These are phyloP conservation scores for Phytophthora pistaciae DNA, from an alignment of 352 stramenopile genomes.

Conservation along the genomic window DNA sequence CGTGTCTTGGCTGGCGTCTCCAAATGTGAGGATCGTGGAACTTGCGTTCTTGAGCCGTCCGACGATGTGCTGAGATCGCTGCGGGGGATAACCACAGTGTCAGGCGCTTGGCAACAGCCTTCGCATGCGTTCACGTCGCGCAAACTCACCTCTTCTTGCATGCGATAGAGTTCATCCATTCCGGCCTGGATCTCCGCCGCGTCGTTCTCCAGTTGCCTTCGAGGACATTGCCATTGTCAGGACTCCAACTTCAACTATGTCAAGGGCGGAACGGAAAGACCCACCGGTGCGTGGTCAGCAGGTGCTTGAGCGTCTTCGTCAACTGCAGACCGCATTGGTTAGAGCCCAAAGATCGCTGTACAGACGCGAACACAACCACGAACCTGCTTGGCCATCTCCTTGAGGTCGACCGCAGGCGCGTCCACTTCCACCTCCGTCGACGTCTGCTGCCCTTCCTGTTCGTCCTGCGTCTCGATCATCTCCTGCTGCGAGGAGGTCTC, in stretches of 20 bases:
- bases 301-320: conserved; percentile 42
- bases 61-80: conserved; percentile 54
- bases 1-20: conserved; percentile 31
- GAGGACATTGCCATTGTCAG: conserved; percentile 2
- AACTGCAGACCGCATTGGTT: conserved; percentile 6
- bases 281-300: conserved; percentile 43
- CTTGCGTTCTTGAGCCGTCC: conserved; percentile 58
- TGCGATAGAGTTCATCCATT: conserved; percentile 62
- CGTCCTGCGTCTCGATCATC: conserved; percentile 25
- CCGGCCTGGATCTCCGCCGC: conserved; percentile 63
- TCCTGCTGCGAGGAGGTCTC: conserved; percentile 7
- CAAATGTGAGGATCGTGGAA: conserved; percentile 66
- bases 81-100: conserved; percentile 6
- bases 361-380: neutral
- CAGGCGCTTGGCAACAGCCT: neutral
- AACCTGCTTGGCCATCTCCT: conserved; percentile 42
- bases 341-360: neutral
- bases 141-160: conserved; percentile 58
- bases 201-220: conserved; percentile 66
- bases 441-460: conserved; percentile 20
- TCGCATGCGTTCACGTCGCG: neutral
- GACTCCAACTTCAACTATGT: neutral
- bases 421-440: conserved; percentile 17
- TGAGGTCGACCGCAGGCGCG: conserved; percentile 29
- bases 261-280: conserved; percentile 17